Evolutionary conservation across 2,329 filamentous ascomycete genomes (phyloP).

Genomic region (Mycosphaerella arachidis): DNA sequence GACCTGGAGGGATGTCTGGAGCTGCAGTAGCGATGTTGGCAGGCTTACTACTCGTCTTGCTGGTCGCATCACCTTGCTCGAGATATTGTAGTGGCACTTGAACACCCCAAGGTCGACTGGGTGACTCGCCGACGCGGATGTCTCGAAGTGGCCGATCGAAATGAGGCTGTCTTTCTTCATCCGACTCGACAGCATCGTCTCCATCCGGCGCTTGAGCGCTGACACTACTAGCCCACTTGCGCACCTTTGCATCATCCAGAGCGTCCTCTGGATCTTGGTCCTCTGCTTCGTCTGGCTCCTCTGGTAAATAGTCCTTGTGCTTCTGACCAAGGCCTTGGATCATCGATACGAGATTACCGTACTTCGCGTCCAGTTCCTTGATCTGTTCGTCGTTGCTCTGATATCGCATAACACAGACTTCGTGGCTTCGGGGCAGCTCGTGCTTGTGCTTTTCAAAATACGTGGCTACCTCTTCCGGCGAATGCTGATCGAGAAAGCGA

Average conservation of each 20-base stretch:
- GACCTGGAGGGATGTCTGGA: slow-evolving; percentile 23
- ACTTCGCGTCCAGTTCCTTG: slow-evolving; percentile 86
- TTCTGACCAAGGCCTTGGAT: slow-evolving; percentile 83
- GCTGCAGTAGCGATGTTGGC: slow-evolving; percentile 51
- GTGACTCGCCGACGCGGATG: slow-evolving; percentile 87
- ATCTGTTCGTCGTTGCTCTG: slow-evolving; percentile 82
- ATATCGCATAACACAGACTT: slow-evolving; percentile 85
- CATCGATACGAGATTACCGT: slow-evolving; percentile 88
- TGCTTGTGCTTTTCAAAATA: slow-evolving; percentile 97
- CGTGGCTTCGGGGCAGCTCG: slow-evolving; percentile 87
- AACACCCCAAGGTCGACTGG: slow-evolving; percentile 86
- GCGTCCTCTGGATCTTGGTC: slow-evolving; percentile 40
- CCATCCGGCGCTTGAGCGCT: slow-evolving; percentile 51
- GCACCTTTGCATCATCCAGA: slow-evolving; percentile 66
- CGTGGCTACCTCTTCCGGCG: slow-evolving; percentile 84
- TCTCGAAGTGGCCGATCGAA: slow-evolving; percentile 86
- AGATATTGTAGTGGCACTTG: slow-evolving; percentile 61
- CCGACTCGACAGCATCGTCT: slow-evolving; percentile 39
- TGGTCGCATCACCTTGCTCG: slow-evolving; percentile 36
- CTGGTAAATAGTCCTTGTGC: slow-evolving; percentile 79
- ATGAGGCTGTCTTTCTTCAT: slow-evolving; percentile 58
- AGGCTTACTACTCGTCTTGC: slow-evolving; percentile 36
- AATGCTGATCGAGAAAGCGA: slow-evolving; percentile 85
- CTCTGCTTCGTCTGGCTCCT: slow-evolving; percentile 47
- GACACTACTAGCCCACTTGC: slow-evolving; percentile 80